Conservation (phyloP, 495 filamentous ascomycete species). For the Aspergillus kassunensis region DNA sequence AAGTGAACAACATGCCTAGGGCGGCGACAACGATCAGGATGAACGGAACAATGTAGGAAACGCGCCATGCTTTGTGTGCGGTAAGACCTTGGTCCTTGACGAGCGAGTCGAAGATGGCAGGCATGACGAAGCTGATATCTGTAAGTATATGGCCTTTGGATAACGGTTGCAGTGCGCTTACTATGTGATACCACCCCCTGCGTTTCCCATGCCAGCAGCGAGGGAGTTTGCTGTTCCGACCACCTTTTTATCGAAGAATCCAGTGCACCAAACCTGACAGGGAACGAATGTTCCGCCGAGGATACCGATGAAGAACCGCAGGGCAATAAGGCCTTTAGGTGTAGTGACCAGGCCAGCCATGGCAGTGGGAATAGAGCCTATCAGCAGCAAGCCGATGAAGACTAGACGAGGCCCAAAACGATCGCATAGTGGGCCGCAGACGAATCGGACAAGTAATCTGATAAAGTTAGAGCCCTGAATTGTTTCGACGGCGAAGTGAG, state of each 20-base stretch:
- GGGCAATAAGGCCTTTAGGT: constrained; percentile 65
- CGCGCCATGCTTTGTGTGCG: constrained; percentile 72
- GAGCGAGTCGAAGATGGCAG: constrained; percentile 82
- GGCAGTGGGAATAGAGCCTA: constrained; percentile 77
- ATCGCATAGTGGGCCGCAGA: constrained; percentile 82
- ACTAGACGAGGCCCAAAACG: constrained; percentile 76
- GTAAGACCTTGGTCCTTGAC: constrained; percentile 54
- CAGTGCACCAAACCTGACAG: constrained; percentile 94
- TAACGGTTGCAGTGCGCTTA: constrained; percentile 14
- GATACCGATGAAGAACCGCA: constrained; percentile 92
- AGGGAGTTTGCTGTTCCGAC: constrained; percentile 89
- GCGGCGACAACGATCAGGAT: constrained; percentile 65
- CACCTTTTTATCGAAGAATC: constrained; percentile 93
- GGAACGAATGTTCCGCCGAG: constrained; percentile 89
- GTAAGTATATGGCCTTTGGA: neutral
- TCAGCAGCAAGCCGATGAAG: constrained; percentile 70
- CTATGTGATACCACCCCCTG: constrained; percentile 82
- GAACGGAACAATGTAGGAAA: constrained; percentile 80
- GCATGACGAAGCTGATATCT: constrained; percentile 97
- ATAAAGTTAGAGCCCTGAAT: constrained; percentile 12
- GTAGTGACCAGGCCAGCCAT: constrained; percentile 73
- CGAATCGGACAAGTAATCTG: constrained; percentile 75
- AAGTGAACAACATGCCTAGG: constrained; percentile 65
- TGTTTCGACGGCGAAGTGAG: neutral
- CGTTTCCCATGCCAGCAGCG: constrained; percentile 82